A percentile compares a stretch with the other conserved stretches of the same genome.
These are phyloP conservation scores for Moesziomyces sp. DNA, from an alignment of 1,284 basidiomycete species.

Conservation along the genomic window DNA sequence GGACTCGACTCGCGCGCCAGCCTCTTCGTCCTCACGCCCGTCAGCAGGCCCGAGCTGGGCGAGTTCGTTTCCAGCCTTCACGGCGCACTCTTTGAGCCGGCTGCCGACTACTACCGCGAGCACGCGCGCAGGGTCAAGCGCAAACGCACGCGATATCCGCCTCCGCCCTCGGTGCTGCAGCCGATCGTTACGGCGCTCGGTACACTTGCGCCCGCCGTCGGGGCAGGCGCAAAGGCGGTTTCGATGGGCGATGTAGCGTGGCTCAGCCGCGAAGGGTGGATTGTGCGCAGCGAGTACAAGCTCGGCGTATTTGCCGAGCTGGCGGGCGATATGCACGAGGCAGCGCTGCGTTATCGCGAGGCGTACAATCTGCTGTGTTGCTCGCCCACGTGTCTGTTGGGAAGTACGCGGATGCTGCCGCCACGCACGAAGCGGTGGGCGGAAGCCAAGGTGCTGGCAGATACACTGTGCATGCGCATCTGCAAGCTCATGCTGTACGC, in stretches of 20 bases:
- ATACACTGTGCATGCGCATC: constrained; percentile 69
- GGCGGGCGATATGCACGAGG: constrained; percentile 82
- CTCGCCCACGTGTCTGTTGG: constrained; percentile 58
- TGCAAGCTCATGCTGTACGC: constrained; percentile 81
- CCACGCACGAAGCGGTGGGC: constrained; percentile 97
- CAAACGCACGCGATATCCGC: constrained; percentile 80
- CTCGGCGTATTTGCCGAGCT: constrained; percentile 96
- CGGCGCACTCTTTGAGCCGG: constrained; percentile 84
- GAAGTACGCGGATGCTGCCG: constrained; percentile 82
- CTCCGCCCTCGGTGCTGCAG: constrained; percentile 59
- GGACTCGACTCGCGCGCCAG: constrained; percentile 89
- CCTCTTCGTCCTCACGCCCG: constrained; percentile 89
- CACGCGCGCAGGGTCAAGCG: constrained; percentile 90
- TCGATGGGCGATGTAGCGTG: constrained; percentile 44
- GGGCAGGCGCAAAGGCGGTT: constrained; percentile 4
- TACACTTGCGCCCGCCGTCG: constrained; percentile 5
- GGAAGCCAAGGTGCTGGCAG: constrained; percentile 94
- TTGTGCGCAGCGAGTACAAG: constrained; percentile 95
- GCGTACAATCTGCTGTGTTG: constrained; percentile 38
- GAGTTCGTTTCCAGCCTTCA: constrained; percentile 75
- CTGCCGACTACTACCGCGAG: constrained; percentile 88
- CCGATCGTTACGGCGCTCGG: constrained; percentile 54
- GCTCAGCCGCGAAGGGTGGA: constrained; percentile 87
- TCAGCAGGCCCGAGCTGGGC: constrained; percentile 79
- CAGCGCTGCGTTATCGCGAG: constrained; percentile 32